These are phyloP conservation scores for Lithospermum erythrorhizon DNA, from an alignment of 257 asterid species.

Conservation along the genomic window DNA sequence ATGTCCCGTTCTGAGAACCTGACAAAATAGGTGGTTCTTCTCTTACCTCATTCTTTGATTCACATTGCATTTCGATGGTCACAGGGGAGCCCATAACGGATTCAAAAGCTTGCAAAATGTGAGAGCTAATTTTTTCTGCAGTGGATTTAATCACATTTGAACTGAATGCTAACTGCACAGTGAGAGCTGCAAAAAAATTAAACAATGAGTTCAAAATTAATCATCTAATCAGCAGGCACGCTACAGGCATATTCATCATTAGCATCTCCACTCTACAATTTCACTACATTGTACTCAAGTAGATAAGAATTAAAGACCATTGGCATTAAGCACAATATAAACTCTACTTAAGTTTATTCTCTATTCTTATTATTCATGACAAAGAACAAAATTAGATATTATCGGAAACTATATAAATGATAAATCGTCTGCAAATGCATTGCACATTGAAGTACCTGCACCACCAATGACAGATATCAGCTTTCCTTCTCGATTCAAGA, in stretches of 20 bases:
- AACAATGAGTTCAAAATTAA: neutral
- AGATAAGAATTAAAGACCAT: too few species aligned
- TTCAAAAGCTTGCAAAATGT: slow-evolving; percentile 83
- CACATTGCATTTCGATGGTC: slow-evolving; percentile 67
- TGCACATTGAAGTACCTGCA: slow-evolving; percentile 47
- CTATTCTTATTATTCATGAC: too few species aligned
- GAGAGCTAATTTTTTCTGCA: slow-evolving; percentile 57
- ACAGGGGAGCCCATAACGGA: slow-evolving; percentile 67
- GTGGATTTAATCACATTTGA: slow-evolving; percentile 63
- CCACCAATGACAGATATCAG: slow-evolving; percentile 67
- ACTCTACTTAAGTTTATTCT: too few species aligned
- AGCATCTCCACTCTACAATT: too few species aligned
- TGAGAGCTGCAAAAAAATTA: slow-evolving; percentile 60
- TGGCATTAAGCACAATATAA: too few species aligned
- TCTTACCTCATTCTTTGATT: slow-evolving; percentile 35
- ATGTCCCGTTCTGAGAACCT: slow-evolving; percentile 26
- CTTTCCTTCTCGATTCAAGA: slow-evolving; percentile 75
- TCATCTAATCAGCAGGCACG: neutral
- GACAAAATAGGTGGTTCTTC: slow-evolving; percentile 31
- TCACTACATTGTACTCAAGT: too few species aligned
- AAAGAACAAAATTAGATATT: neutral
- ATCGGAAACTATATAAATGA: neutral
- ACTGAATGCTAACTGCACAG: slow-evolving; percentile 65
- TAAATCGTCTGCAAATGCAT: neutral
- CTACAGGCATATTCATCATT: neutral